Conservation (phyloP, 2,329 filamentous ascomycete species). For the Aspergillus costaricaensis region DNA sequence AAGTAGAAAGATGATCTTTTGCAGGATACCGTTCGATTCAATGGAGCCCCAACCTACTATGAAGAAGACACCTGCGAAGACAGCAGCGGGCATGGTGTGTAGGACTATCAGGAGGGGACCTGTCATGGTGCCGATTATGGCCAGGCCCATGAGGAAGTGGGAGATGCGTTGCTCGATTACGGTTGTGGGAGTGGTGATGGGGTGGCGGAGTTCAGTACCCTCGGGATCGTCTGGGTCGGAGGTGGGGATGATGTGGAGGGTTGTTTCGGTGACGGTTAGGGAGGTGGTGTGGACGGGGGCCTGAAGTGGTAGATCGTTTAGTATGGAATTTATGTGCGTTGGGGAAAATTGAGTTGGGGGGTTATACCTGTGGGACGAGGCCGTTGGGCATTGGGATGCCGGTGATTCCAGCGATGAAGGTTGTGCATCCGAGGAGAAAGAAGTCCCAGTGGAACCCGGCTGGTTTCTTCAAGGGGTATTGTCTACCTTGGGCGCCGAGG, state of each 20-base stretch:
- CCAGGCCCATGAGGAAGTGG: slow-evolving; percentile 72
- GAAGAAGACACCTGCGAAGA: slow-evolving; percentile 76
- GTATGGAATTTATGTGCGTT: slow-evolving; percentile 24
- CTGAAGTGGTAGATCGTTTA: slow-evolving; percentile 27
- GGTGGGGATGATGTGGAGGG: slow-evolving; percentile 65
- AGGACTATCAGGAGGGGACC: slow-evolving; percentile 70
- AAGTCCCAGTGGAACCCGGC: slow-evolving; percentile 82
- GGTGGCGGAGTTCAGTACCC: slow-evolving; percentile 59
- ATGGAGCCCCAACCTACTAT: slow-evolving; percentile 78
- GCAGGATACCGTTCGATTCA: slow-evolving; percentile 70
- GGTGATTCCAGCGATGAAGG: slow-evolving; percentile 69
- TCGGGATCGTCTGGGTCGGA: slow-evolving; percentile 28
- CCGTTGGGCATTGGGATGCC: slow-evolving; percentile 78
- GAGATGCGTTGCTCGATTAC: slow-evolving; percentile 70
- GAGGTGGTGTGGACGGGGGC: slow-evolving; percentile 62
- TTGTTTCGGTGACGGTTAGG: slow-evolving; percentile 70
- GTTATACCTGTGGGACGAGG: slow-evolving; percentile 71
- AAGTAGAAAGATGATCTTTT: slow-evolving; percentile 67
- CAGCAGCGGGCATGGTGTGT: slow-evolving; percentile 73
- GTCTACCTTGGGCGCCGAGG: slow-evolving; percentile 74
- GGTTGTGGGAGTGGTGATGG: slow-evolving; percentile 40
- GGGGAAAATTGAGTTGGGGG: slow-evolving; percentile 37
- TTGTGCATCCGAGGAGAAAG: slow-evolving; percentile 74
- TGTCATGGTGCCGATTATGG: slow-evolving; percentile 75
- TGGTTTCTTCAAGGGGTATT: slow-evolving; percentile 75